Base-by-base conservation (phyloP, 2,329 filamentous ascomycete species). In the Penicillium freii region DNA sequence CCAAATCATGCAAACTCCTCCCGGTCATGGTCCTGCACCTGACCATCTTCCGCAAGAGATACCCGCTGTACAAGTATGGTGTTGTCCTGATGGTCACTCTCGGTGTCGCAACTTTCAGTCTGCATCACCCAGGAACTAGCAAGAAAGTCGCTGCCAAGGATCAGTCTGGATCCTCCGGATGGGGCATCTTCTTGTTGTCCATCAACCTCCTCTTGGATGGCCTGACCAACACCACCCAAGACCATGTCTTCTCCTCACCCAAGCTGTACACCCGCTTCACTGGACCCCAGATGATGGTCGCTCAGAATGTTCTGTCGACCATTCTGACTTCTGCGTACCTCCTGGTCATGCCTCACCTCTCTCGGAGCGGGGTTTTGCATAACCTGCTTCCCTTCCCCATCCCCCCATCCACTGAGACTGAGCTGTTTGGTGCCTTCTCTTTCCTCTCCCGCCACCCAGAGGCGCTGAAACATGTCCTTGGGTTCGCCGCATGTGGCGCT, bases 231-330 rank as follows among this genome's bases (percentile, higher is more conserved):
- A 92, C 89, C 53, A 96, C 93, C 2, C 94, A 99, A 80, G 94
- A 99, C 75, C 87, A 96, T 75, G 91, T 99, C 74, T 97, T 97
- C 74, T 77, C 78, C 62, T 82, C 85, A 7, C 78, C 77, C 3
- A 75, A 78, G 27, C 71, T 76, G 1, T 96, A 92, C 77, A 86
- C 85, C 63, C 87, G 88, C 15, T 97, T 94, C 73, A 85, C 86
- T 3, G 94, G 94, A 10, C 92, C 93, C 58, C 94, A 99, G 82
- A 99, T 99, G 94, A 99, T 99, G 94, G 95, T 92, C 73, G 92
- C 93, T 39, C 91, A 97, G 76, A 99, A 97, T 73, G 80, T 96
- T 55, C 89, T 97, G 75, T 88, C 85, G 66, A 93, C 92, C 4
- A 71, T 86, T 46, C 80, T 97, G 56, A 97, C 92, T 4, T 81